Evolutionary conservation across 164 flowering plant species (phyloP).

Genomic region (Vitis cinerea): DNA sequence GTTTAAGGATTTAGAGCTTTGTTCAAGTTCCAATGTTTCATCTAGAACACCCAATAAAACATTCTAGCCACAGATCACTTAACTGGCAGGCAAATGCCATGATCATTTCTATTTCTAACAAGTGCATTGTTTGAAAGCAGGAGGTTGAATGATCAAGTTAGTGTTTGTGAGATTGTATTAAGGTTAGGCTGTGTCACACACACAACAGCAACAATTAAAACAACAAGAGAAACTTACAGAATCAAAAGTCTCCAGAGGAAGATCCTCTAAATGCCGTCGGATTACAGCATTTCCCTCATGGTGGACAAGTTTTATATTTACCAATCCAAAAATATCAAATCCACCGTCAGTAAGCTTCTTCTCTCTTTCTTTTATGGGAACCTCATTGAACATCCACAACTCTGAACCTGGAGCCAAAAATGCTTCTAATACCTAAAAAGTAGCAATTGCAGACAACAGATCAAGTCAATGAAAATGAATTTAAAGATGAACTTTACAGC

Average conservation of each 20-base stretch:
- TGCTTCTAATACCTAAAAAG: conserved; percentile 76
- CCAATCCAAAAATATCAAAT: conserved; percentile 59
- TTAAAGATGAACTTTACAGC: not conserved
- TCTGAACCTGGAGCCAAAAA: conserved; percentile 83
- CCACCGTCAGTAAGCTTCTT: conserved; percentile 80
- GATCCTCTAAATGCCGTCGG: conserved; percentile 75
- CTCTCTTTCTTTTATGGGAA: conserved; percentile 78
- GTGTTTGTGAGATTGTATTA: too few relatives aligned
- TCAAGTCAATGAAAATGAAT: not conserved
- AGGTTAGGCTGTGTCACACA: not conserved
- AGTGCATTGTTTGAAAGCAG: too few relatives aligned
- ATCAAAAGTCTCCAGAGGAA: conserved; percentile 94
- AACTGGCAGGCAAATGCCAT: too few relatives aligned
- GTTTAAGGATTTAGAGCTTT: too few relatives aligned
- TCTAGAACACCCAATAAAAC: too few relatives aligned
- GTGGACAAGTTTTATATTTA: conserved; percentile 80
- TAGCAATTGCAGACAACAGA: not conserved
- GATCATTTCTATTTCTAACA: too few relatives aligned
- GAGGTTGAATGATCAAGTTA: too few relatives aligned
- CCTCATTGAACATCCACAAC: conserved; percentile 95
- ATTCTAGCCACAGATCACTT: too few relatives aligned
- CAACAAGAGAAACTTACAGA: conserved; percentile 56
- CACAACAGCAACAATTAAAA: not conserved
- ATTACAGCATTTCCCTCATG: conserved; percentile 90
- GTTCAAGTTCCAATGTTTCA: too few relatives aligned